These are phyloP conservation scores for Fraxinus baroniana DNA, from an alignment of 305 asterid species.

Conservation along the genomic window DNA sequence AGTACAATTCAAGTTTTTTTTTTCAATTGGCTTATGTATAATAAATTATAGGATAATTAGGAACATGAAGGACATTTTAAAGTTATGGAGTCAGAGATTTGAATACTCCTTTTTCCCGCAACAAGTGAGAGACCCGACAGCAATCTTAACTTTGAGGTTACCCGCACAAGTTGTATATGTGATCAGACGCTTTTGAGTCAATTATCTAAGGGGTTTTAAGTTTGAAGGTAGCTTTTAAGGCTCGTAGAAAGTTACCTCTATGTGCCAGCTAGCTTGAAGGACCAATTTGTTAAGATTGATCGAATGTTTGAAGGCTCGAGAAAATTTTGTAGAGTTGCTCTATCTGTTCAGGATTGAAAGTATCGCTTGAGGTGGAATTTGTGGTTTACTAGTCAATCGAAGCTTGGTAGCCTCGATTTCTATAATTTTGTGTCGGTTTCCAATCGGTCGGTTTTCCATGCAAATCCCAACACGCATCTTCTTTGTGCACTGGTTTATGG, in stretches of 20 bases:
- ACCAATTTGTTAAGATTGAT: not conserved
- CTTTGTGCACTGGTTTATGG: not conserved
- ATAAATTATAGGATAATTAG: not conserved
- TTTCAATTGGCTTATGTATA: not conserved
- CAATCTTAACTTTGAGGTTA: not conserved
- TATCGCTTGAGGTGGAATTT: not conserved
- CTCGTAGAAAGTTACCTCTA: not conserved
- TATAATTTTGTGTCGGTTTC: not conserved
- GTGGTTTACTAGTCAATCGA: not conserved
- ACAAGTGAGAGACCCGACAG: not conserved
- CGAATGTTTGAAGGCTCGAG: not conserved
- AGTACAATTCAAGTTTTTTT: not conserved
- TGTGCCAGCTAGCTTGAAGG: not conserved
- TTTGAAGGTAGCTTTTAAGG: not conserved
- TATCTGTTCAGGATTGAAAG: not conserved
- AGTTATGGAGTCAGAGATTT: not conserved
- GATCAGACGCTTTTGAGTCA: not conserved
- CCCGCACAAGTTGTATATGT: constrained; percentile 1
- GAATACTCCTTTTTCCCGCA: not conserved
- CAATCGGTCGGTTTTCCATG: not conserved
- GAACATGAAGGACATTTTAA: not conserved
- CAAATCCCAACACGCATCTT: not conserved
- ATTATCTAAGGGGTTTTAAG: not conserved
- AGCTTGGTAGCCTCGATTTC: not conserved
- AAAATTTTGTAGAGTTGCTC: not conserved